Evolutionary conservation across 176 grass and related monocot genomes (phyloP).

Genomic region (Microstegium vimineum): DNA sequence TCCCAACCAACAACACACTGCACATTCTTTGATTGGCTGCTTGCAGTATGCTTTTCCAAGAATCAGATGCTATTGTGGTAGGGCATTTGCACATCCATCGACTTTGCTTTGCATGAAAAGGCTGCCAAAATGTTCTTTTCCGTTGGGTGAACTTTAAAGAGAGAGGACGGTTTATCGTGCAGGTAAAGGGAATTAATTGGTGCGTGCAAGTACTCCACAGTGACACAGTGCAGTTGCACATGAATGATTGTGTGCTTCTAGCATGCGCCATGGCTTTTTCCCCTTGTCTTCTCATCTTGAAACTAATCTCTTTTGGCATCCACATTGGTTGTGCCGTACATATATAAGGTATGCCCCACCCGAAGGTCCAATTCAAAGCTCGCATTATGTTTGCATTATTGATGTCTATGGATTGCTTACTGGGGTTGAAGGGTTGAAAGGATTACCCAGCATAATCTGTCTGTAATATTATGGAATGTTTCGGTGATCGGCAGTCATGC

Average conservation of each 20-base stretch:
- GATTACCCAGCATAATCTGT: neutral
- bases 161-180: conserved; percentile 26
- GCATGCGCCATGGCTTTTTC: conserved; percentile 28
- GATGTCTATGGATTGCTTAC: neutral
- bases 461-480: neutral
- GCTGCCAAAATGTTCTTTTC: conserved; percentile 47
- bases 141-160: conserved; percentile 40
- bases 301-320: conserved; percentile 15
- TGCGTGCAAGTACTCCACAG: conserved; percentile 20
- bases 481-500: neutral
- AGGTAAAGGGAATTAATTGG: conserved; percentile 43
- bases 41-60: conserved; percentile 12
- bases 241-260: conserved; percentile 34
- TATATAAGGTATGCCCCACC: conserved; percentile 7
- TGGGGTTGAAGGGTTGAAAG: neutral
- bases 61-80: conserved; percentile 45
- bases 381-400: conserved; percentile 11
- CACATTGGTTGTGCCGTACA: conserved; percentile 20
- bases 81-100: conserved; percentile 24
- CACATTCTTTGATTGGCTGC: conserved; percentile 21
- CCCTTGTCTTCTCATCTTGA: conserved; percentile 20
- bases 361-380: conserved; percentile 19
- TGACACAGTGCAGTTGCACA: conserved; percentile 25
- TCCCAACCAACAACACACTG: neutral
- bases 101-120: conserved; percentile 52